These are phyloP conservation scores for Fistulinella prunicolor DNA, from an alignment of 768 basidiomycete genomes.

Conservation along the genomic window DNA sequence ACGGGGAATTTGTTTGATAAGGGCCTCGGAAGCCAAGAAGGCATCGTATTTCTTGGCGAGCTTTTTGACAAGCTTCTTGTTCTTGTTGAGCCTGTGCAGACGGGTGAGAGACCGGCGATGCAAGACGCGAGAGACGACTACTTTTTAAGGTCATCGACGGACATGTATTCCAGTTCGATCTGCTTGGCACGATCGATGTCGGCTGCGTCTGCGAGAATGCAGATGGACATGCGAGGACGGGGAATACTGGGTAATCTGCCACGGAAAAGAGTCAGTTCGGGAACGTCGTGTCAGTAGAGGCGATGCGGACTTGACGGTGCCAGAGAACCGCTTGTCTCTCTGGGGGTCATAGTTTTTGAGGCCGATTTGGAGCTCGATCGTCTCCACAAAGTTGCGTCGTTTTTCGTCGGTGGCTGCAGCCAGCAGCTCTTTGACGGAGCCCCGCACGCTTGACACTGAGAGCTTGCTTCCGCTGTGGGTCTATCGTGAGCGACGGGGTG, in stretches of 20 bases:
- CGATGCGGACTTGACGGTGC: conserved; percentile 78
- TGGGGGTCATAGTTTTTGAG: conserved; percentile 99
- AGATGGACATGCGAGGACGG: conserved; percentile 98
- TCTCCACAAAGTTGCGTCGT: conserved; percentile 93
- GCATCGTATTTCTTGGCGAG: conserved; percentile 99
- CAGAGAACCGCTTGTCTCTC: conserved; percentile 99
- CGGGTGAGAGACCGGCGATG: too few species aligned
- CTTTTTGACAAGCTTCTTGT: conserved; percentile 99
- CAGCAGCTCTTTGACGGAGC: conserved; percentile 89
- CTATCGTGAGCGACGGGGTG: not conserved
- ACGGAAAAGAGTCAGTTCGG: too few species aligned
- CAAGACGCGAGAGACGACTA: conserved; percentile 26
- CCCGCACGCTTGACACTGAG: conserved; percentile 99
- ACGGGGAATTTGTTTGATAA: conserved; percentile 99
- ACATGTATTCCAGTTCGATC: conserved; percentile 98
- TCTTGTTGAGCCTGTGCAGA: conserved; percentile 90
- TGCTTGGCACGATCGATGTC: conserved; percentile 99
- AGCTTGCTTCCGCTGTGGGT: conserved; percentile 71
- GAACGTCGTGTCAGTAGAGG: too few species aligned
- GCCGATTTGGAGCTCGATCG: conserved; percentile 94
- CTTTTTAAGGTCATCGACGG: conserved; percentile 99
- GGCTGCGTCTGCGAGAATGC: conserved; percentile 98
- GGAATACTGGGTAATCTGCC: conserved; percentile 91
- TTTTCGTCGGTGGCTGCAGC: conserved; percentile 82
- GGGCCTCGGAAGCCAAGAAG: conserved; percentile 93